Conservation (phyloP, 352 stramenopile species). For the Phytophthora sansomeana region DNA sequence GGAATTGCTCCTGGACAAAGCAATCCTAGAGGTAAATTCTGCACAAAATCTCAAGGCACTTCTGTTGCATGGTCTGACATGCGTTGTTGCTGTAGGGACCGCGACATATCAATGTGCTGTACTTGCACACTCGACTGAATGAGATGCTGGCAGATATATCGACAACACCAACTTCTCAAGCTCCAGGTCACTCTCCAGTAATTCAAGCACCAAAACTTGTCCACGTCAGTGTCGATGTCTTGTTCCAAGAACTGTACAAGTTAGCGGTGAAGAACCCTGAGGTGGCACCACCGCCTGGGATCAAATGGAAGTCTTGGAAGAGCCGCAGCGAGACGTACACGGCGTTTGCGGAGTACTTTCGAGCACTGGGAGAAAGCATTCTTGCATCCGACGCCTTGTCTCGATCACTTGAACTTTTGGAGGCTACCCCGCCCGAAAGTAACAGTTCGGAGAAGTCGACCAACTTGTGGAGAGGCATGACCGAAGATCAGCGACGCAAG, state of each 20-base stretch:
- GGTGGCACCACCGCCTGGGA: constrained; percentile 15
- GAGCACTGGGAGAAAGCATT: constrained; percentile 51
- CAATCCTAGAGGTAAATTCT: constrained; percentile 37
- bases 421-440: neutral
- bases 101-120: constrained; percentile 58
- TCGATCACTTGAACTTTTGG: constrained; percentile 59
- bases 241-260: constrained; percentile 57
- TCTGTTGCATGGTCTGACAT: neutral
- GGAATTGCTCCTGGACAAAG: constrained; percentile 51
- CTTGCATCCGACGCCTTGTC: constrained; percentile 60
- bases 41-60: neutral
- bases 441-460: constrained; percentile 3
- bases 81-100: constrained; percentile 30
- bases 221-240: constrained; percentile 43
- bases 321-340: constrained; percentile 53
- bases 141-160: constrained; percentile 50
- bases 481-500: constrained; percentile 25
- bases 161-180: neutral
- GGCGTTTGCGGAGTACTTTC: constrained; percentile 59
- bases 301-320: constrained; percentile 53
- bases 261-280: constrained; percentile 15
- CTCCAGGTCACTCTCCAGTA: constrained; percentile 5
- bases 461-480: constrained; percentile 25
- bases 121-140: constrained; percentile 68
- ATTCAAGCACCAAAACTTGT: constrained; percentile 25